phyloP scores from a whole-genome alignment of 345 rosid genomes.

The Eucalyptus cloeziana region DNA sequence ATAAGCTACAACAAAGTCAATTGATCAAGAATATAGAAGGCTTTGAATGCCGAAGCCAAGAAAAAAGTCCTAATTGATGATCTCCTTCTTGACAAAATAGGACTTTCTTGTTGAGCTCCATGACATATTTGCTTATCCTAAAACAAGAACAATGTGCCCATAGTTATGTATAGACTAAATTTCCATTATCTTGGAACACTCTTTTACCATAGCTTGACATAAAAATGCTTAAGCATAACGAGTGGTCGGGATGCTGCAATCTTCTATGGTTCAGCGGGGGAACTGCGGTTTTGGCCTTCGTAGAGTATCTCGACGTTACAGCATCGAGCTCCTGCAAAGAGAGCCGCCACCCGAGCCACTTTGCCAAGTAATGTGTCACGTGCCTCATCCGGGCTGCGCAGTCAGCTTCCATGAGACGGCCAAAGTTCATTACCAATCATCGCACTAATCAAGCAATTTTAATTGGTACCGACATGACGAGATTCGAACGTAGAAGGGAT shows the following conservation, averaged over 20 bases:
- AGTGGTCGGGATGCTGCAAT: background rate
- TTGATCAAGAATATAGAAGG: background rate
- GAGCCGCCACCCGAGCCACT: slow-evolving; percentile 3
- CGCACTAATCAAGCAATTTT: background rate
- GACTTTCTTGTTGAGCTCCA: background rate
- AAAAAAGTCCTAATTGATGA: background rate
- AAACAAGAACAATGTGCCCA: background rate
- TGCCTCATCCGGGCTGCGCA: background rate
- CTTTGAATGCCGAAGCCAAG: background rate
- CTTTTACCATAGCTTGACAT: background rate
- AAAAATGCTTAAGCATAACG: background rate
- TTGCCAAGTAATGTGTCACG: background rate
- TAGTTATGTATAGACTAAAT: background rate
- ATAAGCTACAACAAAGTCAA: background rate
- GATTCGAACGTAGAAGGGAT: background rate
- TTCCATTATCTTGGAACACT: background rate
- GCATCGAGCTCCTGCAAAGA: slow-evolving; percentile 22
- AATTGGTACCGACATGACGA: background rate
- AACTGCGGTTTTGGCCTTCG: background rate
- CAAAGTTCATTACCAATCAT: background rate
- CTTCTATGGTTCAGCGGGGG: slow-evolving; percentile 10
- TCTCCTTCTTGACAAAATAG: background rate
- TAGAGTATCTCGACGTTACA: background rate
- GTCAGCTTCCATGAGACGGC: background rate
- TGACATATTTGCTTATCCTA: background rate